Evolutionary conservation across 176 grass and related monocot genomes (phyloP), one percentile per base, ranked within the genome.

Genomic region (Oryza coarctata): DNA sequence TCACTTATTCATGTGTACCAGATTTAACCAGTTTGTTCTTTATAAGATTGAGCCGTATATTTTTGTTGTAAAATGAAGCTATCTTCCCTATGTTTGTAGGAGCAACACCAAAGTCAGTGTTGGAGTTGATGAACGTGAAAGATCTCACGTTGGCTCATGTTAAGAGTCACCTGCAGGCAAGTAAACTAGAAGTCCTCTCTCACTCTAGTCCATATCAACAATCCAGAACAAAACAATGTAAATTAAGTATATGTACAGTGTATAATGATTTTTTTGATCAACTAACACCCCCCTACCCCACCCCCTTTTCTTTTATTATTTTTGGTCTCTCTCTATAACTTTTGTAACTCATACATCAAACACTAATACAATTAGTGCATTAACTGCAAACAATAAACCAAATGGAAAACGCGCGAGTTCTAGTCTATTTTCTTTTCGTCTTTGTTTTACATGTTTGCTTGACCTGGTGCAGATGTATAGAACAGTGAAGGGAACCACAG

Each of bases 111-210:
- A 98, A 98, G 71, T 98, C 95, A 47, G 92, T 98, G 6, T 81
- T 98, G 84, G 95, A 98, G 86, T 82, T 98, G 86, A 98, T 98
- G 95, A 98, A 98, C 71, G 88, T 98, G 62, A 98, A 98, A 81
- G 95, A 98, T 95, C 92, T 98, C 65, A 98, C 95, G 43, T 77
- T 98, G 57, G 92, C 95, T 86, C 95, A 98, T 91, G 95, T 98
- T 29, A 98, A 98, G 87, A 98, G 95, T 79, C 95, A 98, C 74
- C 87, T 98, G 58, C 95, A 98, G 92, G 95, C 92, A 92, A 70
- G 74, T 80, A 49, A 9, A 70, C 41, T 33, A 70, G n/a, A 65
- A 70, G 36, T 45, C 50, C 36, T 47, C 20, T 23, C 9, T 50
- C 68, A 9, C 39, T 13, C 44, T 60, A 60, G 55, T 60, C 8